Evolutionary conservation across 2,329 filamentous ascomycete species (phyloP), one percentile per base, ranked within the genome.

Genomic region (Botrytis fabae): DNA sequence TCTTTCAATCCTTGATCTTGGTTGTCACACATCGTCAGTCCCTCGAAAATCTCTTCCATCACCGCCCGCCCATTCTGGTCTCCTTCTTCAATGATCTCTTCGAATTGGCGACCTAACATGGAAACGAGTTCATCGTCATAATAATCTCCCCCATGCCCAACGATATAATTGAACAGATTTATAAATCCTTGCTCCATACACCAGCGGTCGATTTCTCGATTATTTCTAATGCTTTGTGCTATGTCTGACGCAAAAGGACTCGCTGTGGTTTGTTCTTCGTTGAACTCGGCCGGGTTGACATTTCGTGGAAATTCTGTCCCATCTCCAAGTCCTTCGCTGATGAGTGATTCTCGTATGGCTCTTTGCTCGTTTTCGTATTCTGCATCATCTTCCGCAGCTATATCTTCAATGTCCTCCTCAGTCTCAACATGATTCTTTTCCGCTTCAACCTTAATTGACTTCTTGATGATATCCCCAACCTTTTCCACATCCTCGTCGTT

Each of bases 221-320:
- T 65, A 12, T 48, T 35, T 12, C 28, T 35, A 20, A 68, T 32
- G 9, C 28, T 5, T 32, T 81, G 79, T 14, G 80, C 81, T 51
- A 83, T 81, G 74, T 83, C 82, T 18, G 82, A 81, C 79, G 83
- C 80, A 20, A 79, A 79, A 0, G 83, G 75, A n/a, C 78, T 81
- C 22, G 83, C 82, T 65, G 81, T 76, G 61, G 79, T 79, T 6
- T 83, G 72, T 12, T 80, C 81, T 42, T 81, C 82, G 42, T 83
- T 78, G 80, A 82, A 82, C 4, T 28, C 25, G 8, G 10, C 8
- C n/a, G 16, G 4, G 18, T 28, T 20, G 14, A 1, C 22, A 7
- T 51, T 35, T 54, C 32, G 14, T 28, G 64, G 22, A 22, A 54
- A 48, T 14, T 54, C 32, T 4, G 10, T 12, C n/a, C 28, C 16